Evolutionary conservation across 805 yeast species (phyloP).

Genomic region (Tetrapisispora iriomotensis): DNA sequence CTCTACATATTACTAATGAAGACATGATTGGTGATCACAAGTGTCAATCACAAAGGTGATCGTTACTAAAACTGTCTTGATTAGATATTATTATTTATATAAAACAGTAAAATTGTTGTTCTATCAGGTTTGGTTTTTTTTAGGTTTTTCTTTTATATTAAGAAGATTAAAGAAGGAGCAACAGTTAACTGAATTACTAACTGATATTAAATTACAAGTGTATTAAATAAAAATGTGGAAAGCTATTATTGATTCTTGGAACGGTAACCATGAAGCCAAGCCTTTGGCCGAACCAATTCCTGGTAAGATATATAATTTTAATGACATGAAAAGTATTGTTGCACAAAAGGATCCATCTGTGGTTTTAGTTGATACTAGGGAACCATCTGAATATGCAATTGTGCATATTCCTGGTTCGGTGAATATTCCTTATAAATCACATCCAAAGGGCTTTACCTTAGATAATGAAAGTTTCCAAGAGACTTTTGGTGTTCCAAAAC

Average conservation of each 20-base stretch:
- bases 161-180: too few relatives aligned
- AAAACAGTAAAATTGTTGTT: too few relatives aligned
- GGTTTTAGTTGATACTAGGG: conserved; percentile 74
- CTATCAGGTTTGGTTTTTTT: too few relatives aligned
- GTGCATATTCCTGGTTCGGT: conserved; percentile 79
- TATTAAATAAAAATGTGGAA: conserved; percentile 15
- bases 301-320: conserved; percentile 35
- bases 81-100: too few relatives aligned
- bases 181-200: too few relatives aligned
- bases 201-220: too few relatives aligned
- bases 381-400: conserved; percentile 57
- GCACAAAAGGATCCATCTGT: conserved; percentile 33
- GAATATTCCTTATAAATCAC: conserved; percentile 72
- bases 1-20: too few relatives aligned
- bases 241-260: conserved; percentile 20
- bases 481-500: conserved; percentile 68
- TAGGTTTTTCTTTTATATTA: too few relatives aligned
- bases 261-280: conserved; percentile 12
- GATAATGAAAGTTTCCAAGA: conserved; percentile 59
- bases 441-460: conserved; percentile 77
- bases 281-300: not conserved
- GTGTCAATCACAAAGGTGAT: too few relatives aligned
- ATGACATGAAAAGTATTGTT: conserved; percentile 40
- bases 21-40: too few relatives aligned
- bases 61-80: too few relatives aligned